Percentiles rank a stretch among this genome's conserved stretches.
These are phyloP conservation scores for Sonneratia alba DNA, from an alignment of 345 rosid species.

Conservation along the genomic window DNA sequence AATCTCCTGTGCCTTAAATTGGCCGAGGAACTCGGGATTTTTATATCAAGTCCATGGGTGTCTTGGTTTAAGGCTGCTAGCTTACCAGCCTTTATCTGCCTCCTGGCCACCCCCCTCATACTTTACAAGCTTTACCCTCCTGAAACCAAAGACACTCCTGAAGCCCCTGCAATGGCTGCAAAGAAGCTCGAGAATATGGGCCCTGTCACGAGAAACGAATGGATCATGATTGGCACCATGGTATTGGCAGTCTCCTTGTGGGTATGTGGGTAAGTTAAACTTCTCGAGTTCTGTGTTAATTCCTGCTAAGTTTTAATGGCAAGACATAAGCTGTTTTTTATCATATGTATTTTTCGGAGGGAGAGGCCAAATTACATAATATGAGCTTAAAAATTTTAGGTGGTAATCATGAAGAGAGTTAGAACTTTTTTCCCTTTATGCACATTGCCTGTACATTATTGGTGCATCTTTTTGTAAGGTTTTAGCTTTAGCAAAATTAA, in stretches of 20 bases:
- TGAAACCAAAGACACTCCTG: slow-evolving; percentile 86
- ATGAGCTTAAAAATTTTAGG: not conserved
- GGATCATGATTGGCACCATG: slow-evolving; percentile 93
- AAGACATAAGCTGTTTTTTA: not conserved
- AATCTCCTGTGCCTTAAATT: slow-evolving; percentile 85
- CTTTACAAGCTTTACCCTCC: slow-evolving; percentile 91
- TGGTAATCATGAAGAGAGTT: not conserved
- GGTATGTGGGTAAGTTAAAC: slow-evolving; percentile 52
- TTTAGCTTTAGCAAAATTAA: not conserved
- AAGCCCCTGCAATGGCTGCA: slow-evolving; percentile 89
- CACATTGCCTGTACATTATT: not conserved
- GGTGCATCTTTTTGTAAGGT: not conserved
- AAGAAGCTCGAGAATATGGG: slow-evolving; percentile 73
- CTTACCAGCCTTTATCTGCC: slow-evolving; percentile 65
- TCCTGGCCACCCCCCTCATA: slow-evolving; percentile 67
- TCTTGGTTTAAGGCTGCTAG: slow-evolving; percentile 95
- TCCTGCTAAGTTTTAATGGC: not conserved
- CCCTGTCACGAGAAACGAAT: slow-evolving; percentile 71
- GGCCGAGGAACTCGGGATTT: slow-evolving; percentile 90
- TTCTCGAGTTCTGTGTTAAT: not conserved
- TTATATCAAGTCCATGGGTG: slow-evolving; percentile 76
- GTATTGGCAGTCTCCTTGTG: slow-evolving; percentile 86
- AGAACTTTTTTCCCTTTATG: not conserved
- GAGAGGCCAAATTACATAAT: not conserved
- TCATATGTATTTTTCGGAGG: not conserved